A percentile compares a stretch with the other conserved stretches of the same genome.
Conservation (phyloP, 2,329 filamentous ascomycete species). For the Ophidiomyces ophidiicola region DNA sequence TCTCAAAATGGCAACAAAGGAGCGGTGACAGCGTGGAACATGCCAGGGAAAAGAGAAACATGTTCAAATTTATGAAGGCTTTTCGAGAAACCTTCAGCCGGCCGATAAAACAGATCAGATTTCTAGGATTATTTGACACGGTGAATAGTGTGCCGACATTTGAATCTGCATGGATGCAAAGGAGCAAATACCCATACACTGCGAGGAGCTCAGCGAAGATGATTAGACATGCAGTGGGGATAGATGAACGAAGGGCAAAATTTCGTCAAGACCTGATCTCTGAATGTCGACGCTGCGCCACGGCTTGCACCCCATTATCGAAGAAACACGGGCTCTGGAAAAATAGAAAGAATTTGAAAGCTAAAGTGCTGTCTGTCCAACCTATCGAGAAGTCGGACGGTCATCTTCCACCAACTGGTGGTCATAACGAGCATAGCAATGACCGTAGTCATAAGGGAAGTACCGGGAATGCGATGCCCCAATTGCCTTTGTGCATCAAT, state of each 20-base stretch:
- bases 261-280: constrained; percentile 42
- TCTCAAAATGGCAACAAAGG: constrained; percentile 25
- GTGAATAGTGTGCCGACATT: constrained; percentile 39
- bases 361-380: not conserved
- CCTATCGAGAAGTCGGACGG: too few relatives aligned
- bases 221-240: constrained; percentile 42
- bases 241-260: constrained; percentile 45
- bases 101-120: constrained; percentile 37
- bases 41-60: constrained; percentile 9
- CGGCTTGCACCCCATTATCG: not conserved
- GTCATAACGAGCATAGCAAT: constrained; percentile 1
- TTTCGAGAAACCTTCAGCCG: constrained; percentile 42
- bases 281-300: constrained; percentile 9
- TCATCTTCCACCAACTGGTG: not conserved
- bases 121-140: constrained; percentile 45
- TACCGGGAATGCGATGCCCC: not conserved
- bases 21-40: constrained; percentile 18
- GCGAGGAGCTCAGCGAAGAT: constrained; percentile 25
- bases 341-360: not conserved
- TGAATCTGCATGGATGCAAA: constrained; percentile 25
- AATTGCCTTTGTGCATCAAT: constrained; percentile 1
- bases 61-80: constrained; percentile 27
- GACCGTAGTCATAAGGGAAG: not conserved
- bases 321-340: constrained; percentile 5
- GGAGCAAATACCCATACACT: constrained; percentile 17